Evolutionary conservation across 768 basidiomycete species (phyloP).

Genomic region (Agaricus sinodeliciosus): DNA sequence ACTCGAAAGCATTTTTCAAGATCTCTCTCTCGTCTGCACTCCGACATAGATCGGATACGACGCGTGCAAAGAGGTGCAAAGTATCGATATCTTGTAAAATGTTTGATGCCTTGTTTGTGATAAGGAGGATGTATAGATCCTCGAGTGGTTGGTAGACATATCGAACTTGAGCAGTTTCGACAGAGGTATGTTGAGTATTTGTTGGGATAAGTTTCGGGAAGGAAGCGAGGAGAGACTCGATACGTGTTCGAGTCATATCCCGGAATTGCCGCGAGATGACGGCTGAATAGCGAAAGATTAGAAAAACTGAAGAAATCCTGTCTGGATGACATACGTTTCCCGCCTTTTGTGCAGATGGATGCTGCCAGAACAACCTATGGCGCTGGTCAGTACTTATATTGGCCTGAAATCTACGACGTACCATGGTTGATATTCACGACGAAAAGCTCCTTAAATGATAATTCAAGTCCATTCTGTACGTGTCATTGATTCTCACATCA

Average conservation of each 20-base stretch:
- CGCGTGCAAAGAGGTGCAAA: constrained; percentile 86
- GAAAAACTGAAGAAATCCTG: not conserved
- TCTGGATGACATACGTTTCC: constrained; percentile 61
- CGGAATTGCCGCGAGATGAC: constrained; percentile 96
- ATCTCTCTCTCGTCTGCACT: constrained; percentile 88
- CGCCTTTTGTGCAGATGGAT: constrained; percentile 91
- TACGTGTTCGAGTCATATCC: constrained; percentile 85
- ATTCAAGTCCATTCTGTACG: constrained; percentile 7
- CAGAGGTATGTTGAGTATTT: constrained; percentile 93
- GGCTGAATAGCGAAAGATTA: constrained; percentile 41
- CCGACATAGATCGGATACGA: constrained; percentile 88
- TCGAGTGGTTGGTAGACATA: constrained; percentile 97
- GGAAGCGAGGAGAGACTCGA: constrained; percentile 92
- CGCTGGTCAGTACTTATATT: not conserved
- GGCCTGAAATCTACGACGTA: not conserved
- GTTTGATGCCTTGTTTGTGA: constrained; percentile 98
- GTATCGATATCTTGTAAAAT: constrained; percentile 98
- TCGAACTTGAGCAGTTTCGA: constrained; percentile 91
- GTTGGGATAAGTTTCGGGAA: constrained; percentile 97
- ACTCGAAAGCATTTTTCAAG: constrained; percentile 83
- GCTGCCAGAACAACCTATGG: constrained; percentile 85
- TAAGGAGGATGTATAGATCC: constrained; percentile 93
- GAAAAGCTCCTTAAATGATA: not conserved
- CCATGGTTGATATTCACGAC: constrained; percentile 1
- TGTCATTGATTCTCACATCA: constrained; percentile 8